Evolutionary conservation across 139 green algal genomes (phyloP).

Genomic region (Limnomonas spitsbergensis): DNA sequence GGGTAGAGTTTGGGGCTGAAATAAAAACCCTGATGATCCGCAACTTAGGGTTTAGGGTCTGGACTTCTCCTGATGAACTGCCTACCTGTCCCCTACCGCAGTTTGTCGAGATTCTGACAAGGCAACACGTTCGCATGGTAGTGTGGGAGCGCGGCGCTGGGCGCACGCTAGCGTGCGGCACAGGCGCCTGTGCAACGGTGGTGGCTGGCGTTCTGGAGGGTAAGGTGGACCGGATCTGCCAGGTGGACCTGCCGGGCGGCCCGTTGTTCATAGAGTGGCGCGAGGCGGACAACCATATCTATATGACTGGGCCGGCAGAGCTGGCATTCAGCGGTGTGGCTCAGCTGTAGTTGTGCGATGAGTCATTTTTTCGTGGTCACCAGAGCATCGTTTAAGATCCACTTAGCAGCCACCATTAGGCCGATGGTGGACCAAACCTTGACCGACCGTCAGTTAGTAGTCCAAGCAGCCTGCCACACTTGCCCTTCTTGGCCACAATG

Average conservation of each 20-base stretch:
- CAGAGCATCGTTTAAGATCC: no score
- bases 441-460: no score
- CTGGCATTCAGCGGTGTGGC: constrained; percentile 72
- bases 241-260: constrained; percentile 91
- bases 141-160: constrained; percentile 98
- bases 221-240: constrained; percentile 67
- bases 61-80: no score
- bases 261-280: constrained; percentile 95
- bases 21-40: no score
- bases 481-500: no score
- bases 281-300: constrained; percentile 85
- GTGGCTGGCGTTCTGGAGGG: constrained; percentile 95
- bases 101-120: constrained; percentile 52
- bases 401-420: no score
- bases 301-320: constrained; percentile 96
- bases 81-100: background rate
- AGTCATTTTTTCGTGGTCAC: no score
- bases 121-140: constrained; percentile 80
- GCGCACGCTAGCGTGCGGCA: constrained; percentile 93
- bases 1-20: no score
- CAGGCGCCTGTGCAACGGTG: constrained; percentile 93
- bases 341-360: background rate
- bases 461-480: no score
- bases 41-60: no score
- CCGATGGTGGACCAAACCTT: no score